phyloP scores from a whole-genome alignment of 2,329 filamentous ascomycete species.

The Hypoxylon sp. region DNA sequence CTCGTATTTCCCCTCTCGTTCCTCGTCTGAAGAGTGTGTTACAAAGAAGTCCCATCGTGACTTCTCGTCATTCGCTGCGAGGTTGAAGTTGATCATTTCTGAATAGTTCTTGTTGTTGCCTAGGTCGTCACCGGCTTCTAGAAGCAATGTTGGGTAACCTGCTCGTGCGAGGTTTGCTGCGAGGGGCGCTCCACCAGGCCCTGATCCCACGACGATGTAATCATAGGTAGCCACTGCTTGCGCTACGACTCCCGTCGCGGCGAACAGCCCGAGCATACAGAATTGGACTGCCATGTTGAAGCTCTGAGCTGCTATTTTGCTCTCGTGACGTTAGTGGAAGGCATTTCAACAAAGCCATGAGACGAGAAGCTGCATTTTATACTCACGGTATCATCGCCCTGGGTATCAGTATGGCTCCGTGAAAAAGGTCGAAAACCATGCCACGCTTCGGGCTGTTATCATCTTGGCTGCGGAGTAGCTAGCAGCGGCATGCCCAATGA shows the following conservation, averaged over 20 bases:
- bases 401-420: neutral
- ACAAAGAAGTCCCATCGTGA: constrained; percentile 65
- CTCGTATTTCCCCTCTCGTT: constrained; percentile 54
- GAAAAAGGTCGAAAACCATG: constrained; percentile 10
- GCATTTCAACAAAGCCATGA: too few species aligned
- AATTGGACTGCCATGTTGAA: constrained; percentile 35
- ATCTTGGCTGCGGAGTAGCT: constrained; percentile 32
- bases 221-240: constrained; percentile 39
- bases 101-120: constrained; percentile 45
- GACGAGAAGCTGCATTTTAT: constrained; percentile 27
- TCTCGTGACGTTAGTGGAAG: too few species aligned
- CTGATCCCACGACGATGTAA: constrained; percentile 62
- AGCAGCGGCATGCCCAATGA: constrained; percentile 7
- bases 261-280: constrained; percentile 29
- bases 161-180: constrained; percentile 62
- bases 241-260: constrained; percentile 25
- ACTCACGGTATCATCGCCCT: constrained; percentile 2
- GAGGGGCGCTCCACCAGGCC: constrained; percentile 63
- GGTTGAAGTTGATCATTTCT: constrained; percentile 49
- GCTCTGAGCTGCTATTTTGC: neutral
- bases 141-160: constrained; percentile 61
- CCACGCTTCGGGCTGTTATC: too few species aligned
- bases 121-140: constrained; percentile 65
- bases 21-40: constrained; percentile 63
- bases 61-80: constrained; percentile 51